phyloP scores from a whole-genome alignment of 805 yeast genomes.

The Clavispora vitiphila region DNA sequence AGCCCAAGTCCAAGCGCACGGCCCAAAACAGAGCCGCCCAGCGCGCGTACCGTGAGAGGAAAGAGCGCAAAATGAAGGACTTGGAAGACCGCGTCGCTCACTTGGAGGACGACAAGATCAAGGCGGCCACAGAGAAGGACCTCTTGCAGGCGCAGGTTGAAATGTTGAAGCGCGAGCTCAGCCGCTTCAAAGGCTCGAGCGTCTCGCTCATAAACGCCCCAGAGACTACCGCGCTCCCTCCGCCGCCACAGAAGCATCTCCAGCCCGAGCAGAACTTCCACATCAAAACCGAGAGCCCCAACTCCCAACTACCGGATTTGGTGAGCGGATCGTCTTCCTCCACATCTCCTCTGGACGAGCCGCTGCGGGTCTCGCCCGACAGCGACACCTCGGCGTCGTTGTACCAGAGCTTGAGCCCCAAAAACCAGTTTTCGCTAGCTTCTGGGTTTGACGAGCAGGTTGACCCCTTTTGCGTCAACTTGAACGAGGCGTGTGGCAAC shows the following conservation, averaged over 20 bases:
- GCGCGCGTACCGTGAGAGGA: constrained; percentile 91
- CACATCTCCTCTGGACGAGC: constrained; percentile 37
- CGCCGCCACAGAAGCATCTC: too few species aligned
- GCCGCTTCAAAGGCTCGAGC: constrained; percentile 45
- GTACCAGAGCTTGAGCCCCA: background rate
- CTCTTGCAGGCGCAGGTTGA: constrained; percentile 73
- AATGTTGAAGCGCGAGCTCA: constrained; percentile 65
- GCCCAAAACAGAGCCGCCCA: constrained; percentile 99
- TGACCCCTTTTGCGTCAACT: constrained; percentile 67
- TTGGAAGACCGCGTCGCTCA: constrained; percentile 70
- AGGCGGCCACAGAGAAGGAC: constrained; percentile 67
- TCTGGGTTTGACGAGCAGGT: constrained; percentile 60
- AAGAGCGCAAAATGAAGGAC: constrained; percentile 81
- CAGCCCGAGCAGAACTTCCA: too few species aligned
- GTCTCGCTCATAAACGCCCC: too few species aligned
- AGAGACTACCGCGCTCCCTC: too few species aligned
- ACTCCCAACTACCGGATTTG: constrained; percentile 28
- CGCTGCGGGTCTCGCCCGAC: constrained; percentile 30
- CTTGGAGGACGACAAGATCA: constrained; percentile 67
- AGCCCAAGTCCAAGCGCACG: constrained; percentile 83
- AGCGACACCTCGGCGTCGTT: constrained; percentile 12
- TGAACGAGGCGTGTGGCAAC: constrained; percentile 81
- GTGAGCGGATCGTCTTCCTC: constrained; percentile 32
- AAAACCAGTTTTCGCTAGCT: constrained; percentile 15
- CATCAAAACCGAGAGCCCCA: background rate